Evolutionary conservation across 2,329 filamentous ascomycete species (phyloP), one percentile per base, ranked within the genome.

Genomic region (Septoria petroselini): DNA sequence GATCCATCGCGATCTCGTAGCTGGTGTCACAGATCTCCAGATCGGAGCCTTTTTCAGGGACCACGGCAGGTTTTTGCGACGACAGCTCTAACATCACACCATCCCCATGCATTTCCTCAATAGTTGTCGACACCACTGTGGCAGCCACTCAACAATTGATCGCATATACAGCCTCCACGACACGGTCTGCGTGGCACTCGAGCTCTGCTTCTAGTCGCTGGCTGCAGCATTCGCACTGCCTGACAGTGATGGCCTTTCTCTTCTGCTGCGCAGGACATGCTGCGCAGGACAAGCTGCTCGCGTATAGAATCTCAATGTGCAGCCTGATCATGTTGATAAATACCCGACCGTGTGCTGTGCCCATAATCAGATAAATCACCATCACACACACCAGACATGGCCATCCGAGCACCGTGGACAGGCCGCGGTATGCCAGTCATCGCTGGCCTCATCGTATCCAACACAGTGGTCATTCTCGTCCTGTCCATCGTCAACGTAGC

Each of bases 371-470:
- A n/a, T n/a, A n/a, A 5, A 33, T 14, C 9, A 34, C 12, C 9
- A 18, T 15, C 15, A 12, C 29, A 35, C 25, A 17, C 41, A 30
- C 25, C 11, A 43, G 37, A 25, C 19, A 57, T 59, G 54, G 54
- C 52, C 8, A 54, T 57, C 41, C 41, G 44, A 25, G 54, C 57
- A 37, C 57, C 57, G 6, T 59, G 57, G 57, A 59, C 48, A 41
- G 57, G 57, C 9, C 49, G 50, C 12, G 54, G 46, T 3, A 57
- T 59, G 50, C 52, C 57, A 15, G 30, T 52, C 9, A 21, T 54
- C 9, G 47, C 44, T 15, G 41, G 40, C n/a, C 37, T 53, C 9
- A 42, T 58, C 21, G 33, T 55, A 3, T 42, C 48, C 12, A 50
- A 56, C 5, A 56, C 56, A 11, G 17, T 54, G 38, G 50, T 47